These are phyloP conservation scores for Cercospora sojina DNA, from an alignment of 2,329 filamentous ascomycete species.

Conservation along the genomic window DNA sequence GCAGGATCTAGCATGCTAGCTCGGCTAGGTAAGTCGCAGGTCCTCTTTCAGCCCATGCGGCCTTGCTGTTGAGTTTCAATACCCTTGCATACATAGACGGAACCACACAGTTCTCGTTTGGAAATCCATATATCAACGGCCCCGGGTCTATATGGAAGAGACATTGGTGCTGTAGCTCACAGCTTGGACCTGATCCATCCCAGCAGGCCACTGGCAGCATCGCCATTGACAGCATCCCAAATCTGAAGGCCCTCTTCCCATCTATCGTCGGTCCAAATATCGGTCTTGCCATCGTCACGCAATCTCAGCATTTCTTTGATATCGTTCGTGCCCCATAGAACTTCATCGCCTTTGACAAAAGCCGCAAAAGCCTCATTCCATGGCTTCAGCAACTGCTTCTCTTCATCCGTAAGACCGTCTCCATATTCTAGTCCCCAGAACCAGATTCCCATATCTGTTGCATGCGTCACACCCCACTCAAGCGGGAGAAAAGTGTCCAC, in stretches of 20 bases:
- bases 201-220: constrained; percentile 23
- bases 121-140: neutral
- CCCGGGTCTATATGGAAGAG: neutral
- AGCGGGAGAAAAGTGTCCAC: constrained; percentile 45
- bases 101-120: neutral
- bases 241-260: constrained; percentile 51
- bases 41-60: neutral
- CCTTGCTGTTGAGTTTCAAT: neutral
- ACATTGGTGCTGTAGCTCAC: constrained; percentile 8
- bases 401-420: constrained; percentile 41
- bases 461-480: constrained; percentile 56
- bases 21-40: neutral
- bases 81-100: neutral
- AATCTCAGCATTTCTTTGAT: constrained; percentile 47
- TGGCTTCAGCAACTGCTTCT: constrained; percentile 46
- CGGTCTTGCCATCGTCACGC: constrained; percentile 47
- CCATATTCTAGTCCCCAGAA: constrained; percentile 53
- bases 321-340: constrained; percentile 42
- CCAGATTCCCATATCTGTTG: constrained; percentile 56
- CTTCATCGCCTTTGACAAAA: constrained; percentile 45
- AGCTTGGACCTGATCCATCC: constrained; percentile 31
- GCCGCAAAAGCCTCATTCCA: constrained; percentile 42
- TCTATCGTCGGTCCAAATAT: constrained; percentile 47
- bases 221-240: constrained; percentile 46
- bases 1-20: neutral